phyloP scores from a whole-genome alignment of 2,329 filamentous ascomycete genomes.

The Thielaviopsis euricoi region DNA sequence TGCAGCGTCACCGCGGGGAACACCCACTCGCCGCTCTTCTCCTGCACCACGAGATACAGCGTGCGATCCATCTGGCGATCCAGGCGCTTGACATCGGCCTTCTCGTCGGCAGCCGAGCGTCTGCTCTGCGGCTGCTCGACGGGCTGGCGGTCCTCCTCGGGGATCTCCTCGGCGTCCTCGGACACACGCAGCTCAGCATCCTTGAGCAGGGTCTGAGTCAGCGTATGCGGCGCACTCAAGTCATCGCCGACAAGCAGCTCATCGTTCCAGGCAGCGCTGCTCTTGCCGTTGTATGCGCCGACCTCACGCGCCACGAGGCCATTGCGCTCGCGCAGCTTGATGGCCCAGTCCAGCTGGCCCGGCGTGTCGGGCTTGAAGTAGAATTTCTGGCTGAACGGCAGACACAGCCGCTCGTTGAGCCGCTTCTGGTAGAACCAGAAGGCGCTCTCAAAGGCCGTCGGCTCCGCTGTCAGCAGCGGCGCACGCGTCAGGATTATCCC shows the following conservation, averaged over 20 bases:
- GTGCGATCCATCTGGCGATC: slow-evolving; percentile 67
- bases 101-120: slow-evolving; percentile 61
- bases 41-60: slow-evolving; percentile 73
- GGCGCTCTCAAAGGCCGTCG: slow-evolving; percentile 77
- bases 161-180: slow-evolving; percentile 42
- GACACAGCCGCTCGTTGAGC: slow-evolving; percentile 76
- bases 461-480: slow-evolving; percentile 68
- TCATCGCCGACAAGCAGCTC: slow-evolving; percentile 63
- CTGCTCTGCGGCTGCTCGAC: slow-evolving; percentile 56
- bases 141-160: slow-evolving; percentile 41
- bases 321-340: slow-evolving; percentile 59
- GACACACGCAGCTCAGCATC: slow-evolving; percentile 54
- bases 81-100: slow-evolving; percentile 58
- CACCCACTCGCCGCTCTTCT: slow-evolving; percentile 54
- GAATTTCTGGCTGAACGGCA: slow-evolving; percentile 79
- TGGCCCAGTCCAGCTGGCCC: slow-evolving; percentile 73
- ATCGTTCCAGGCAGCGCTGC: slow-evolving; percentile 69
- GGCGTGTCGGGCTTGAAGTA: slow-evolving; percentile 90
- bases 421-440: slow-evolving; percentile 97
- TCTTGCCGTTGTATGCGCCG: slow-evolving; percentile 61
- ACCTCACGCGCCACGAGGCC: slow-evolving; percentile 69
- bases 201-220: slow-evolving; percentile 53
- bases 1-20: slow-evolving; percentile 62
- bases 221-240: slow-evolving; percentile 44
- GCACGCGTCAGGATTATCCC: slow-evolving; percentile 77